These are phyloP conservation scores for Colletotrichum coccodes DNA, from an alignment of 2,329 filamentous ascomycete species.

Conservation along the genomic window DNA sequence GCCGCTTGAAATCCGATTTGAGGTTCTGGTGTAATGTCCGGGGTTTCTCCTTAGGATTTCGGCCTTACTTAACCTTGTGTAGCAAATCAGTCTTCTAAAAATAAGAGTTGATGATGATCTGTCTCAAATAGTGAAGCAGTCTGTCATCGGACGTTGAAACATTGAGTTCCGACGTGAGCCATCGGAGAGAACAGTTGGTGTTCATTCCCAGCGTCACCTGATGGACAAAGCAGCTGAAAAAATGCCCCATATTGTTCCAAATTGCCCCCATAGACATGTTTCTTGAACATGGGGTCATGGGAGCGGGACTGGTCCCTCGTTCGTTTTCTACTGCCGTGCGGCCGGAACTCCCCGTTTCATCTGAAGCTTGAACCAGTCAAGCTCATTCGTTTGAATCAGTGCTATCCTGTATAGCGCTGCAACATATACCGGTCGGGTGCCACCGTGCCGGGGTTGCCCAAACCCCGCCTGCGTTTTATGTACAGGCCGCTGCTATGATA, in stretches of 20 bases:
- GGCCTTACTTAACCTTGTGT: not conserved
- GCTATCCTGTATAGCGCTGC: not conserved
- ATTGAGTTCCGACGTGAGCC: not conserved
- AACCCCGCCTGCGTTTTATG: not conserved
- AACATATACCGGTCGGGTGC: slow-evolving; percentile 3
- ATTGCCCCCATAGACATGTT: not conserved
- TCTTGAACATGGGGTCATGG: not conserved
- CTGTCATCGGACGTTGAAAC: not conserved
- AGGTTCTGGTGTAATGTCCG: too few species aligned
- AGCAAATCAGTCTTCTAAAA: not conserved
- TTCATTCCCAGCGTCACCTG: not conserved
- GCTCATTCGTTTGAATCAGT: not conserved
- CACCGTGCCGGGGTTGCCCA: not conserved
- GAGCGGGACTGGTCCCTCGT: not conserved
- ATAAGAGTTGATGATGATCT: not conserved
- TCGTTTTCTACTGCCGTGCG: not conserved
- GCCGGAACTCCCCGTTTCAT: slow-evolving; percentile 22
- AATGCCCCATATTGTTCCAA: slow-evolving; percentile 7
- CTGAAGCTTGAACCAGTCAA: slow-evolving; percentile 22
- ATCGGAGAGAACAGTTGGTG: not conserved
- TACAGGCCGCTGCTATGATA: not conserved
- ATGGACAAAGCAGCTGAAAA: not conserved
- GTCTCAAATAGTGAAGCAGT: not conserved
- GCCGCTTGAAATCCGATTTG: too few species aligned
- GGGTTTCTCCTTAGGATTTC: too few species aligned